These are phyloP conservation scores for Ambrosiella cleistominuta DNA, from an alignment of 2,329 filamentous ascomycete genomes.

Conservation along the genomic window DNA sequence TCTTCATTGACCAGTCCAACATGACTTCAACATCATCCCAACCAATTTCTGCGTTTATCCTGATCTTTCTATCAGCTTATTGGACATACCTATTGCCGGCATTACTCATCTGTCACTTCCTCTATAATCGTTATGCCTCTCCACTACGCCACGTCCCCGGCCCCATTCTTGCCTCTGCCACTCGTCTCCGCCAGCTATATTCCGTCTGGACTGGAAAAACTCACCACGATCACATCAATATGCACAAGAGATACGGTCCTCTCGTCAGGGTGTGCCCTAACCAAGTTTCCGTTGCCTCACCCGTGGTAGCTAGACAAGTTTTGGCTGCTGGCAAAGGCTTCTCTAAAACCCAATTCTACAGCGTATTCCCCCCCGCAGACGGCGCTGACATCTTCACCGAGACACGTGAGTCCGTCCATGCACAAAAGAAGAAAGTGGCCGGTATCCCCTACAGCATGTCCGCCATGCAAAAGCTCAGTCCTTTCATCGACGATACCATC, in stretches of 20 bases:
- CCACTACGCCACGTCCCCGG: slow-evolving; percentile 54
- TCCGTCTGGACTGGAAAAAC: slow-evolving; percentile 35
- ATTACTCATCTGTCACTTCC: slow-evolving; percentile 21
- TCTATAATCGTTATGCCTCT: slow-evolving; percentile 31
- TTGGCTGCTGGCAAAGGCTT: slow-evolving; percentile 33
- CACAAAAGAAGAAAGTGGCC: slow-evolving; percentile 35
- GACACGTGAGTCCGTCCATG: slow-evolving; percentile 34
- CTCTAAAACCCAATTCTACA: slow-evolving; percentile 35
- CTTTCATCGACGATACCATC: slow-evolving; percentile 34
- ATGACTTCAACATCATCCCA: background rate
- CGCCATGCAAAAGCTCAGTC: slow-evolving; percentile 32
- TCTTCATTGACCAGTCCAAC: too few species aligned
- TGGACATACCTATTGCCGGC: background rate
- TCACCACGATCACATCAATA: slow-evolving; percentile 23
- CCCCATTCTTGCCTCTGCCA: slow-evolving; percentile 41
- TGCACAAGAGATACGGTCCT: slow-evolving; percentile 38
- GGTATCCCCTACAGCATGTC: slow-evolving; percentile 36
- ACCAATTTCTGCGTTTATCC: background rate
- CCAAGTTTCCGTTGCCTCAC: slow-evolving; percentile 12
- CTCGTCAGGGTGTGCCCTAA: slow-evolving; percentile 13
- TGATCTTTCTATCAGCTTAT: background rate
- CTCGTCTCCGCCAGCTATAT: slow-evolving; percentile 22
- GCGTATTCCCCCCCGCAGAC: slow-evolving; percentile 36
- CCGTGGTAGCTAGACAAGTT: slow-evolving; percentile 20
- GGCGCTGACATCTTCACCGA: slow-evolving; percentile 43